A percentile compares a stretch with the other conserved stretches of the same genome.
Conservation (phyloP, 2,329 filamentous ascomycete species). For the Aspergillus pseudonomiae region DNA sequence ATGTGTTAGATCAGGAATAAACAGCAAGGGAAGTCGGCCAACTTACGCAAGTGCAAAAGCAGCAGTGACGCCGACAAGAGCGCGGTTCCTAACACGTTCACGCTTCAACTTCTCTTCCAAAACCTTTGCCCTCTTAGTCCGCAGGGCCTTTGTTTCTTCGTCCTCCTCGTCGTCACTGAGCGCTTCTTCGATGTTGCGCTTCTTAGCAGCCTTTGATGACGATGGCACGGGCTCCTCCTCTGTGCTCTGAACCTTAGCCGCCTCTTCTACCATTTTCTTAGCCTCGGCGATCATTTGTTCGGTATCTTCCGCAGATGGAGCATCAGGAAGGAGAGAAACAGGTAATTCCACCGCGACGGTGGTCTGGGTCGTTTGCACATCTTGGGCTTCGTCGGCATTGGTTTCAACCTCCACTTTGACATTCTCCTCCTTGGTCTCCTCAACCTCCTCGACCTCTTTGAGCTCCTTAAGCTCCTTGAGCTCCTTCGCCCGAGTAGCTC, state of each 20-base stretch:
- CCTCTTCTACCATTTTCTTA: conserved; percentile 81
- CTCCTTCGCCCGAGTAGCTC: conserved; percentile 34
- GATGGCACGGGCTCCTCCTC: conserved; percentile 40
- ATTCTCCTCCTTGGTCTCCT: conserved; percentile 45
- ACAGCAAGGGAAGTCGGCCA: neutral
- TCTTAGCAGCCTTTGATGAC: conserved; percentile 51
- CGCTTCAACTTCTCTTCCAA: conserved; percentile 79
- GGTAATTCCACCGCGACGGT: conserved; percentile 78
- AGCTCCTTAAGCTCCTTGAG: conserved; percentile 24
- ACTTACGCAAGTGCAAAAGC: conserved; percentile 90
- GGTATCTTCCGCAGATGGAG: conserved; percentile 76
- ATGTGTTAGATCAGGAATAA: conserved; percentile 33
- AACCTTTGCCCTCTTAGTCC: conserved; percentile 69
- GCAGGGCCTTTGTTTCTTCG: conserved; percentile 49
- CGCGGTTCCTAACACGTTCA: conserved; percentile 82
- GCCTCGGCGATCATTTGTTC: conserved; percentile 83
- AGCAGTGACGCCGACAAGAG: conserved; percentile 81
- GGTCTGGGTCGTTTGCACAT: conserved; percentile 70
- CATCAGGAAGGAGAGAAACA: conserved; percentile 62
- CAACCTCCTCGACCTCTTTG: conserved; percentile 24
- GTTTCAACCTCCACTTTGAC: conserved; percentile 73
- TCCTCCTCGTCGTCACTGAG: conserved; percentile 57
- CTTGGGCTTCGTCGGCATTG: conserved; percentile 56
- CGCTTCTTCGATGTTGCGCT: conserved; percentile 76
- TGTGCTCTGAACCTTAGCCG: conserved; percentile 53